Evolutionary conservation across 495 filamentous ascomycete species (phyloP).

Genomic region (Cladorrhinum samala): DNA sequence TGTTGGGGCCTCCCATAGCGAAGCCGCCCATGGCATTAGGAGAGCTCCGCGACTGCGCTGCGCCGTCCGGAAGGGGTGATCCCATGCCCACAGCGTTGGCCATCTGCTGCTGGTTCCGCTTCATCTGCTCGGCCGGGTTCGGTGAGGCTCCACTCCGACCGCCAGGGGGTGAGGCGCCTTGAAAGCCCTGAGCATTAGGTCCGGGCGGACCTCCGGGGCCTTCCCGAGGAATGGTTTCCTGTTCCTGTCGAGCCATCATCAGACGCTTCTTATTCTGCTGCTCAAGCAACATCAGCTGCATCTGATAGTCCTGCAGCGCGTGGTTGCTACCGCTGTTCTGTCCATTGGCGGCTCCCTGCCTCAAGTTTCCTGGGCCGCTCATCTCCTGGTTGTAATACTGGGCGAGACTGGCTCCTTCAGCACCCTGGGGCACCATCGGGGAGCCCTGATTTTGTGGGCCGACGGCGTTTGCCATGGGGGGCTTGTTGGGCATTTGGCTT

Average conservation of each 20-base stretch:
- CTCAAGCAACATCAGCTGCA: constrained; percentile 97
- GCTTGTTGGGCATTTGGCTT: constrained; percentile 68
- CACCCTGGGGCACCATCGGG: constrained; percentile 68
- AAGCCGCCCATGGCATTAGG: constrained; percentile 71
- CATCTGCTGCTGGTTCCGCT: constrained; percentile 86
- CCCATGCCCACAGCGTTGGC: constrained; percentile 61
- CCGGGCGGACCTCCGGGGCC: constrained; percentile 52
- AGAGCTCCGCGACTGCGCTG: constrained; percentile 65
- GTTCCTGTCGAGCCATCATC: constrained; percentile 95
- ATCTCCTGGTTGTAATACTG: constrained; percentile 61
- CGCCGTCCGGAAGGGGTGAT: constrained; percentile 75
- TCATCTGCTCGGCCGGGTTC: constrained; percentile 83
- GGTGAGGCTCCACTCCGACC: constrained; percentile 79
- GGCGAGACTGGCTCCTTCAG: constrained; percentile 55
- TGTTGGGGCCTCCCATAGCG: constrained; percentile 51
- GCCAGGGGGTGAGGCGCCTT: constrained; percentile 76
- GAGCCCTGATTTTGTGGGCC: constrained; percentile 62
- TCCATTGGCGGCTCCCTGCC: constrained; percentile 49
- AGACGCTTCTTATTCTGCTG: constrained; percentile 97
- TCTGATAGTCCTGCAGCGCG: constrained; percentile 96
- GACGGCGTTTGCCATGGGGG: constrained; percentile 42
- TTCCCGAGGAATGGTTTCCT: constrained; percentile 55
- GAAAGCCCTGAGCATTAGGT: constrained; percentile 47
- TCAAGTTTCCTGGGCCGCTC: constrained; percentile 50
- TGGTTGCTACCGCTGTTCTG: constrained; percentile 66